These are phyloP conservation scores for Mycena floridula DNA, from an alignment of 768 basidiomycete species.

Conservation along the genomic window DNA sequence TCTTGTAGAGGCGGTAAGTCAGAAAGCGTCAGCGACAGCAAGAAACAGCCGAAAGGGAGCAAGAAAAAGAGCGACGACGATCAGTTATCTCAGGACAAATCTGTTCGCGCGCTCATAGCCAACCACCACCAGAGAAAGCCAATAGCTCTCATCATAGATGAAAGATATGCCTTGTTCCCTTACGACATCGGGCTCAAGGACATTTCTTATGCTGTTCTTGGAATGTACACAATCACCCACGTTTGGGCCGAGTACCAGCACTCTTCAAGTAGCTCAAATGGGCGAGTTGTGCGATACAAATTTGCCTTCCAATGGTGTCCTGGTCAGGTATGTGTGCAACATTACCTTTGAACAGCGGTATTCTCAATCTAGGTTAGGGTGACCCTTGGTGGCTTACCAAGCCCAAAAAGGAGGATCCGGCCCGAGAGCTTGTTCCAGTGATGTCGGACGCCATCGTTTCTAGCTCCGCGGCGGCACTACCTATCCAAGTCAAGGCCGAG, in stretches of 20 bases:
- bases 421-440: too few species aligned
- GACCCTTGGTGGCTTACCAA: conserved; percentile 41
- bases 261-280: conserved; percentile 28
- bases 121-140: conserved; percentile 52
- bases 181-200: conserved; percentile 49
- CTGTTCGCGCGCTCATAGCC: conserved; percentile 61
- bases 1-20: conserved; percentile 58
- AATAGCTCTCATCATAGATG: conserved; percentile 66
- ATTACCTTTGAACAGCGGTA: too few species aligned
- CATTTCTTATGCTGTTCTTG: conserved; percentile 46
- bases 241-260: conserved; percentile 51
- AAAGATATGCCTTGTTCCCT: conserved; percentile 69
- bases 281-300: conserved; percentile 69
- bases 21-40: conserved; percentile 41
- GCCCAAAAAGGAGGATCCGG: too few species aligned
- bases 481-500: too few species aligned
- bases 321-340: conserved; percentile 41
- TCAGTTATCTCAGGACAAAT: conserved; percentile 63
- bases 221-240: conserved; percentile 64
- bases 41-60: conserved; percentile 35
- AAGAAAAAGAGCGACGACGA: conserved; percentile 46
- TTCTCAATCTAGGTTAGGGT: conserved; percentile 30
- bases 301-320: conserved; percentile 85
- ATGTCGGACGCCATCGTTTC: too few species aligned
- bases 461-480: too few species aligned